Base-by-base conservation (phyloP, 371 early-diverging fungal genomes). In the Umbelopsis sp. region DNA sequence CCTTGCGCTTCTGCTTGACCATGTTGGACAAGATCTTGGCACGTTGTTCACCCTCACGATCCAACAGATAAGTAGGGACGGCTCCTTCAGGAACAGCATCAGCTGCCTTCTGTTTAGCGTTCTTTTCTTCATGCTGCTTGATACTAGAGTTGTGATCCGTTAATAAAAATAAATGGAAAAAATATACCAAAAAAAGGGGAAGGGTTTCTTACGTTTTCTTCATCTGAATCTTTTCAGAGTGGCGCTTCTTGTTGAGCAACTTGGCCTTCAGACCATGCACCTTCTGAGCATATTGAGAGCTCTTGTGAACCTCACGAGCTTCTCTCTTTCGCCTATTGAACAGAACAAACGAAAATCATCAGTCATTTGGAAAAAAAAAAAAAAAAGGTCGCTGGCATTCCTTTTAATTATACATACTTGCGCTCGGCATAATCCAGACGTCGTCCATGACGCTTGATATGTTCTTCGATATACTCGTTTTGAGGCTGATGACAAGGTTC, bases 1-100 rank as follows among this genome's bases (percentile, higher is more conserved):
- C 99, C 90, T 99, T 97, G 76, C 99, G 92, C 90, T 99, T 98
- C 80, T 99, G 99, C 87, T 99, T 99, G 74, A 99, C 93, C 97
- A 98, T 97, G 84, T 99, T 97, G 78, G 94, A 96, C 67, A 99
- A 81, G 64, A 98, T 94, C 87, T 99, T 98, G 69, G 98, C 98
- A 63, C 96, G 87, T 76, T 95, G 89, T 83, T 97, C 93, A 70
- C 96, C 95, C 83, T 98, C 98, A 91, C 99, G 96, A 85, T 99
- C 99, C 80, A 99, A 87, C 73, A 99, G 90, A 87, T 98, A 99
- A 16, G 97, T 91, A 5, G 99, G 99, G 32, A 99, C 93, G 62
- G 99, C 99, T 50, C 97, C 97, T 67, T 96, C 97, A 41, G 94
- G 93, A 63, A 93, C 87, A 46, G 95, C 93, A 73, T 96, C 94